Percentiles rank a stretch among this genome's conserved stretches.
Evolutionary conservation across 2,329 filamentous ascomycete species (phyloP).

Genomic region (Pezicula radicicola): DNA sequence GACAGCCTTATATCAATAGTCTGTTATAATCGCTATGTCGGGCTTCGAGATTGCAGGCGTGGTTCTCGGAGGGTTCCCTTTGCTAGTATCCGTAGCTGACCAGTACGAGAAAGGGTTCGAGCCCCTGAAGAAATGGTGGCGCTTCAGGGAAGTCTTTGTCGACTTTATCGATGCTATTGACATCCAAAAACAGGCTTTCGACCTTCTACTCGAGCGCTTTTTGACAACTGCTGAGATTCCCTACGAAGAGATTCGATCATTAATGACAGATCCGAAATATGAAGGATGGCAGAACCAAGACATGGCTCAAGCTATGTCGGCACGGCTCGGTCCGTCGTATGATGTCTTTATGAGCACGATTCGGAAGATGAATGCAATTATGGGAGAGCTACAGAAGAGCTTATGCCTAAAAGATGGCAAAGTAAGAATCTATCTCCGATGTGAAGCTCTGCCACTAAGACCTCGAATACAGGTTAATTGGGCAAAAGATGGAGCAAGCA

Average conservation of each 20-base stretch:
- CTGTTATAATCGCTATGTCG: neutral
- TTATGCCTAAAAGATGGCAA: neutral
- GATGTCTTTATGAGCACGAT: slow-evolving; percentile 2
- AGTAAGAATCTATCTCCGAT: neutral
- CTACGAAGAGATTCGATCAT: neutral
- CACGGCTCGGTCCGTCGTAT: neutral
- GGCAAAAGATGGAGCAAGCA: neutral
- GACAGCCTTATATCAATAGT: too few relatives aligned
- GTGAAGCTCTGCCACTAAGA: neutral
- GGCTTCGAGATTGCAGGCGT: slow-evolving; percentile 4
- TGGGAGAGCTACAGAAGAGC: neutral
- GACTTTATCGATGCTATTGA: slow-evolving; percentile 1
- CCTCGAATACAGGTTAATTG: neutral
- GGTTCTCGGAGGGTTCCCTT: slow-evolving; percentile 1
- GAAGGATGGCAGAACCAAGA: slow-evolving; percentile 1
- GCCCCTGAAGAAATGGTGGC: neutral
- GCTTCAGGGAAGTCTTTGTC: neutral
- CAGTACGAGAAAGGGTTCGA: slow-evolving; percentile 4
- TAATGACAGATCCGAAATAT: neutral
- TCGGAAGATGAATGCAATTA: neutral
- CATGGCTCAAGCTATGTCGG: neutral
- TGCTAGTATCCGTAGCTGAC: neutral
- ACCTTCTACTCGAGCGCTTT: neutral
- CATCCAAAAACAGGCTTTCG: neutral
- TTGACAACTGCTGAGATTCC: neutral